Conservation (phyloP, 78 protist species). For the Dictyostelium intermedium region DNA sequence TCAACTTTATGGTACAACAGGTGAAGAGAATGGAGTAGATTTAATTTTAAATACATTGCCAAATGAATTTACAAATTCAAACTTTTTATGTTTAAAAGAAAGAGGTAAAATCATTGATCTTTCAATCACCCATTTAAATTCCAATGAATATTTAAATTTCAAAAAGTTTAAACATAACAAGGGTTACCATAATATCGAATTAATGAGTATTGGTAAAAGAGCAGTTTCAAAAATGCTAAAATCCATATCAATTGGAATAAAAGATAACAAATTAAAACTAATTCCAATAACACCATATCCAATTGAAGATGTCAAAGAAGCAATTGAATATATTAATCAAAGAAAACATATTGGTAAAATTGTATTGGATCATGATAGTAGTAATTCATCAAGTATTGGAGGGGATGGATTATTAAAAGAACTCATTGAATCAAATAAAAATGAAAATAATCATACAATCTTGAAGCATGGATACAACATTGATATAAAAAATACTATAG, state of each 20-base stretch:
- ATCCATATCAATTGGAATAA: not conserved
- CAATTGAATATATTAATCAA: conserved; percentile 45
- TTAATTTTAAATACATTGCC: conserved; percentile 9
- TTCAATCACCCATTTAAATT: not conserved
- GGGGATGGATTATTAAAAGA: not conserved
- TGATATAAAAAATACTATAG: not conserved
- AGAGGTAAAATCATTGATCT: conserved; percentile 49
- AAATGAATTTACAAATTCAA: not conserved
- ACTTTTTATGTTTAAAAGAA: conserved; percentile 16
- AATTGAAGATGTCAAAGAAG: conserved; percentile 22
- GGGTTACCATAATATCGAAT: not conserved
- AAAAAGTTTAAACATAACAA: not conserved
- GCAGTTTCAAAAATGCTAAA: not conserved
- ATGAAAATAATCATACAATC: not conserved
- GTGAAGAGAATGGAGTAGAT: conserved; percentile 10
- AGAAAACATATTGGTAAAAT: conserved; percentile 51
- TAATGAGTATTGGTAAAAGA: not conserved
- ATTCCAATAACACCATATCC: conserved; percentile 9
- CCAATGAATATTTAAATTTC: not conserved
- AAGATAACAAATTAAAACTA: not conserved
- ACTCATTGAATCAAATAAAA: not conserved
- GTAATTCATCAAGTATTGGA: not conserved
- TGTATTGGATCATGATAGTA: not conserved
- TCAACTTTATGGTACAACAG: not conserved
- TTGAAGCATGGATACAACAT: not conserved